A percentile compares a stretch with the other conserved stretches of the same genome.
Evolutionary conservation across 2,329 filamentous ascomycete species (phyloP).

Genomic region (Clonostachys rhizophaga): DNA sequence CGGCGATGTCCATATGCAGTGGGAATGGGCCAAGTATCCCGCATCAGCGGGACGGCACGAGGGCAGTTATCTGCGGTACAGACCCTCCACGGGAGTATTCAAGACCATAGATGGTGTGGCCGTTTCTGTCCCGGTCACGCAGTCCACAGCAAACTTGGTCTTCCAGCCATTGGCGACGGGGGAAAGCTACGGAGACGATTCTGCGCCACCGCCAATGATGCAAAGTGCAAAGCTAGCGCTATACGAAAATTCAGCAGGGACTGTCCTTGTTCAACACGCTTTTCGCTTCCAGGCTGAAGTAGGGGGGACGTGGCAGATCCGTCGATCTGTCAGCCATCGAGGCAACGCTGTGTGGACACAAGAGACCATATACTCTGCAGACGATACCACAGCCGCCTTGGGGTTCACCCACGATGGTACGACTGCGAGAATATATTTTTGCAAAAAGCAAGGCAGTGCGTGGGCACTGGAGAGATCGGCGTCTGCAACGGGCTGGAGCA

Average conservation of each 20-base stretch:
- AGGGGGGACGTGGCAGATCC: slow-evolving; percentile 7
- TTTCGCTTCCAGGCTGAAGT: slow-evolving; percentile 11
- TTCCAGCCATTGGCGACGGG: slow-evolving; percentile 12
- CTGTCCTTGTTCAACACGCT: slow-evolving; percentile 7
- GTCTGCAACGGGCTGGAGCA: slow-evolving; percentile 4
- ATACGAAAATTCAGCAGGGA: slow-evolving; percentile 8
- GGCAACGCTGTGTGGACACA: slow-evolving; percentile 8
- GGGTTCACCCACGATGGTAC: slow-evolving; percentile 9
- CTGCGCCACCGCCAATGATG: slow-evolving; percentile 8
- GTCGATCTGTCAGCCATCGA: slow-evolving; percentile 7
- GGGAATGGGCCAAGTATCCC: slow-evolving; percentile 17
- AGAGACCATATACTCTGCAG: slow-evolving; percentile 7
- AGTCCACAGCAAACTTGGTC: slow-evolving; percentile 6
- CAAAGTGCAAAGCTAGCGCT: slow-evolving; percentile 13
- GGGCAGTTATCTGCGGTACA: slow-evolving; percentile 15
- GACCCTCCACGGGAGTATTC: slow-evolving; percentile 10
- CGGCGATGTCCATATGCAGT: slow-evolving; percentile 15
- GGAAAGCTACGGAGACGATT: slow-evolving; percentile 11
- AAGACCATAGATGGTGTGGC: slow-evolving; percentile 5
- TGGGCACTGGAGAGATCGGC: slow-evolving; percentile 10
- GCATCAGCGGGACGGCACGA: slow-evolving; percentile 15
- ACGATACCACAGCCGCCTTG: slow-evolving; percentile 9
- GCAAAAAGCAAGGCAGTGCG: slow-evolving; percentile 5
- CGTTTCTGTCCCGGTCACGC: slow-evolving; percentile 7
- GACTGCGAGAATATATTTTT: slow-evolving; percentile 11